Base-by-base conservation (phyloP, 306 rosid species). In the Arachis hypogaea region DNA sequence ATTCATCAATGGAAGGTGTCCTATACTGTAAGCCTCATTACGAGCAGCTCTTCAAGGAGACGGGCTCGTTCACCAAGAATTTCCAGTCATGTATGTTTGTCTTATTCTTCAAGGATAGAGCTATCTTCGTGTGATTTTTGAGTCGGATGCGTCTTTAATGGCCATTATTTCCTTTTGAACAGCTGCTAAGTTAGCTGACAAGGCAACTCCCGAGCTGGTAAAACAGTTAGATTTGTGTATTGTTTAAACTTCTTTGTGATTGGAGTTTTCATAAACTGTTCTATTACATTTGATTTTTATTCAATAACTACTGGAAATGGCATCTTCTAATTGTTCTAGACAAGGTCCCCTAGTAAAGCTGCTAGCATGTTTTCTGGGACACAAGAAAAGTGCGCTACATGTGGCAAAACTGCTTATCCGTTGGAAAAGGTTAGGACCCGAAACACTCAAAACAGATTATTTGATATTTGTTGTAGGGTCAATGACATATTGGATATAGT, bases 1-100 rank as follows among this genome's bases (percentile, higher is more conserved):
- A 91, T 78, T 93, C 94, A 59, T 93, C 98, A 66, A 91, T 93
- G 96, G 98, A 93, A 81, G 98, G 98, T 69, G 12, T 90, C 71
- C 82, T 91, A 50, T 88, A 90, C 78, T 90, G 91, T 73, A 90
- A 86, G 83, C 93, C 91, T 82, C 96, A 88, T 73, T 88, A 86
- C 57, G 97, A 91, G 80, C 97, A 91, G 83, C 92, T 88, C 52
- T 88, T 91, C 85, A 88, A 83, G 82, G 97, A 86, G 82, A 70
- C 89, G 0, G 93, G 93, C 7, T 85, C 60, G 75, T 88, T 88
- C 88, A 85, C 72, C 85, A 91, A 91, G 86, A 91, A 83, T 77
- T 91, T 91, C 66, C 91, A 77, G 86, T 88, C 95, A n/a, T 79
- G 97, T 91, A 88, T 63, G 92, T 70, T 68, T 52, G 92, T 70